Conservation (phyloP, 2,329 filamentous ascomycete species). For the Apiospora phragmitis region DNA sequence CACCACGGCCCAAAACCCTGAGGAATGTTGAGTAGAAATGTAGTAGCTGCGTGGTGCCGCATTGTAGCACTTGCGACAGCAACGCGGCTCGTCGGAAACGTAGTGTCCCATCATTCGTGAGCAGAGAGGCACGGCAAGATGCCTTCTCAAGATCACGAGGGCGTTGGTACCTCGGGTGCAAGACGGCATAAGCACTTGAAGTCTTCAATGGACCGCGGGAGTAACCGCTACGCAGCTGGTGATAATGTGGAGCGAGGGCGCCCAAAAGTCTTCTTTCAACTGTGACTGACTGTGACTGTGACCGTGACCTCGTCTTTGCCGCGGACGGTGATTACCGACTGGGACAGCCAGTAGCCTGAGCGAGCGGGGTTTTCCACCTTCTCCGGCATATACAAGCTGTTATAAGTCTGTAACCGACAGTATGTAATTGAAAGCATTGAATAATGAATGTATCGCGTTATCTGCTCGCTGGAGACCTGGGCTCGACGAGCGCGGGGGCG, state of each 20-base stretch:
- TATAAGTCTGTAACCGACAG: background rate
- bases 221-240: conserved; percentile 1
- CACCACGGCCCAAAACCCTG: background rate
- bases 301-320: background rate
- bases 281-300: background rate
- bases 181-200: background rate
- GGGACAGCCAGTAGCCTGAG: background rate
- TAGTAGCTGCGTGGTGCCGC: background rate
- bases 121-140: background rate
- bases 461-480: background rate
- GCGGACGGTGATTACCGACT: background rate
- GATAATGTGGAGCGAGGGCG: background rate
- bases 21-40: background rate
- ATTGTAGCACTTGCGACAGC: conserved; percentile 3
- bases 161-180: background rate
- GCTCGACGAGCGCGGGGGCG: background rate
- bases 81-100: background rate
- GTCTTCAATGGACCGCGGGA: background rate
- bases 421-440: background rate
- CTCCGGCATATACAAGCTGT: background rate
- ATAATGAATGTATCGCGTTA: background rate
- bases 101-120: background rate
- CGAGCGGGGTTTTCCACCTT: background rate
- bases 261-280: background rate
- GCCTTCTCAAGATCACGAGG: background rate